These are phyloP conservation scores for Saccharomyces jurei DNA, from an alignment of 805 yeast species.

Conservation along the genomic window DNA sequence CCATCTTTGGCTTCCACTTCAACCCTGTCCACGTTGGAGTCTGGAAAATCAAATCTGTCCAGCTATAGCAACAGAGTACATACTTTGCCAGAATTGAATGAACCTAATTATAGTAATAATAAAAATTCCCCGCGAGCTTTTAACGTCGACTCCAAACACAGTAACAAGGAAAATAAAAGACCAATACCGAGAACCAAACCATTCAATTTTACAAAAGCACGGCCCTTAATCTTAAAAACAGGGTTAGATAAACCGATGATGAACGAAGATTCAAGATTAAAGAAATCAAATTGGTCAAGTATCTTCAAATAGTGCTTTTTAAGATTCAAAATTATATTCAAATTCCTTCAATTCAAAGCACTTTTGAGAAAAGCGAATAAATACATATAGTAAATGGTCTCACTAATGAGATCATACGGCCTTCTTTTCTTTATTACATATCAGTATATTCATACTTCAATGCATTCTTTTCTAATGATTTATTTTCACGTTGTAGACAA, in stretches of 20 bases:
- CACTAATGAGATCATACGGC: not conserved
- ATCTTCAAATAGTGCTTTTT: not conserved
- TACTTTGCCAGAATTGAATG: not conserved
- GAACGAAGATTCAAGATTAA: not conserved
- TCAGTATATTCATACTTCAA: not conserved
- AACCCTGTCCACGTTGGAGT: constrained; percentile 23
- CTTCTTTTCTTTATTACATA: constrained; percentile 1
- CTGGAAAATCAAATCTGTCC: constrained; percentile 8
- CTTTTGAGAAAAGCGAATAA: not conserved
- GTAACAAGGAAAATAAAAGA: not conserved
- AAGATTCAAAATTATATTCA: no score
- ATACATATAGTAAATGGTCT: not conserved
- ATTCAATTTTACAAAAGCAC: constrained; percentile 2
- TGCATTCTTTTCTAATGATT: not conserved
- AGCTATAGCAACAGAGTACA: not conserved
- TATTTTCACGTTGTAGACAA: not conserved
- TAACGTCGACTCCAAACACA: not conserved
- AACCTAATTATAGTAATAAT: not conserved
- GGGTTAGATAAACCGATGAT: constrained; percentile 7
- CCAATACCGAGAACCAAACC: not conserved
- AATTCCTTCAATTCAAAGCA: not conserved
- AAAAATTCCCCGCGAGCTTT: not conserved
- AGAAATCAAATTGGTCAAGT: not conserved
- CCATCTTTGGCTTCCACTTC: constrained; percentile 38
- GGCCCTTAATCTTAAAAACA: constrained; percentile 15